Evolutionary conservation across 2,329 filamentous ascomycete genomes (phyloP).

Genomic region (Colletotrichum tropicale): DNA sequence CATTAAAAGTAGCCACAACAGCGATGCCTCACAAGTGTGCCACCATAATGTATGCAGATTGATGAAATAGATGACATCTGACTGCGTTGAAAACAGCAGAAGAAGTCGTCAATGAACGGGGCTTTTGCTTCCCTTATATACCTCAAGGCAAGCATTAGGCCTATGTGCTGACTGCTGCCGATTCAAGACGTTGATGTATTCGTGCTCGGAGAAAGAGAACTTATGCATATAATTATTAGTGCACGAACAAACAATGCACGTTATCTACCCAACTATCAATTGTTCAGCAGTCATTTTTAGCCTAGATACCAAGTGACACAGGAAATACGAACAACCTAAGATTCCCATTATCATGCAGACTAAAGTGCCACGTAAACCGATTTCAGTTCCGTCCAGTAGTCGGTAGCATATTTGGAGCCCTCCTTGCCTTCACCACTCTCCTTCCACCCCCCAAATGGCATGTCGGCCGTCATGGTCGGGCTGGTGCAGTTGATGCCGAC

Average conservation of each 20-base stretch:
- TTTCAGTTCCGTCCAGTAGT: background rate
- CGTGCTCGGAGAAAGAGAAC: background rate
- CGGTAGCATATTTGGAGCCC: background rate
- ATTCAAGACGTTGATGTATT: background rate
- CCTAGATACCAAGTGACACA: background rate
- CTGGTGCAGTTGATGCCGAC: background rate
- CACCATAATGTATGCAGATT: background rate
- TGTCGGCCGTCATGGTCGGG: background rate
- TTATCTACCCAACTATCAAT: background rate
- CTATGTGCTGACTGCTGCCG: too few species aligned
- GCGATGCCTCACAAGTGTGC: background rate
- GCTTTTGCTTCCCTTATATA: background rate
- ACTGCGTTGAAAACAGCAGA: background rate
- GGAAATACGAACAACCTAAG: background rate
- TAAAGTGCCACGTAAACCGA: background rate
- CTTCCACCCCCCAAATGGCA: constrained; percentile 5
- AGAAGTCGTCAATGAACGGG: background rate
- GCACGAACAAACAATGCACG: background rate
- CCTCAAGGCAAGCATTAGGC: background rate
- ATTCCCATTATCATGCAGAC: background rate
- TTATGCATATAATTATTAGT: background rate
- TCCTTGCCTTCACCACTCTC: constrained; percentile 1
- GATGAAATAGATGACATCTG: background rate
- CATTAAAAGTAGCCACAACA: background rate
- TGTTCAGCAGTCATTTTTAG: background rate